Conservation (phyloP, 1,139 yeast genomes). For the Insectozyma bohioensis region DNA sequence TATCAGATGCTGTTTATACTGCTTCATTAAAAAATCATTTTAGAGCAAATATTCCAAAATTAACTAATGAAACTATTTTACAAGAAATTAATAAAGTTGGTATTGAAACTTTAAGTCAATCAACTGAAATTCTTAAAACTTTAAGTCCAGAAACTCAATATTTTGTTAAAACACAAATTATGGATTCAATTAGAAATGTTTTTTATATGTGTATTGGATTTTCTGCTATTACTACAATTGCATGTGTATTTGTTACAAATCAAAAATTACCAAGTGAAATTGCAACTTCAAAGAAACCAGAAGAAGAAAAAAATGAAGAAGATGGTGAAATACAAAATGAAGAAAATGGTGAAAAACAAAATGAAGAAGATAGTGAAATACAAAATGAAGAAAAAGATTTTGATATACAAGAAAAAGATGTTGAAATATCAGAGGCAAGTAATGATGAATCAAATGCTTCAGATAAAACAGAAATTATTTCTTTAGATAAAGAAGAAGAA, state of each 20-base stretch:
- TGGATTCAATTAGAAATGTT: conserved; percentile 31
- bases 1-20: conserved; percentile 37
- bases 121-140: conserved; percentile 19
- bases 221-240: conserved; percentile 22
- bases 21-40: conserved; percentile 24
- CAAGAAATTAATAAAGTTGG: conserved; percentile 19
- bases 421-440: no score
- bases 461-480: not conserved
- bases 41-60: conserved; percentile 16
- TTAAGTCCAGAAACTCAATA: conserved; percentile 25
- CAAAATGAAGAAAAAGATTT: not conserved
- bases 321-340: conserved; percentile 1
- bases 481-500: no score
- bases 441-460: no score
- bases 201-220: conserved; percentile 33
- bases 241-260: conserved; percentile 27
- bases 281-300: conserved; percentile 2
- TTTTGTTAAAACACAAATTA: conserved; percentile 29
- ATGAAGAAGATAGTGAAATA: conserved; percentile 1
- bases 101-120: conserved; percentile 17
- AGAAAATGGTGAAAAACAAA: not conserved
- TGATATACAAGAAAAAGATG: not conserved
- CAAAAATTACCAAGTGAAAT: conserved; percentile 25
- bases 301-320: conserved; percentile 1
- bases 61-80: conserved; percentile 11